Evolutionary conservation across 148 eudicot species (phyloP).

Genomic region (Fagopyrum homotropicum): DNA sequence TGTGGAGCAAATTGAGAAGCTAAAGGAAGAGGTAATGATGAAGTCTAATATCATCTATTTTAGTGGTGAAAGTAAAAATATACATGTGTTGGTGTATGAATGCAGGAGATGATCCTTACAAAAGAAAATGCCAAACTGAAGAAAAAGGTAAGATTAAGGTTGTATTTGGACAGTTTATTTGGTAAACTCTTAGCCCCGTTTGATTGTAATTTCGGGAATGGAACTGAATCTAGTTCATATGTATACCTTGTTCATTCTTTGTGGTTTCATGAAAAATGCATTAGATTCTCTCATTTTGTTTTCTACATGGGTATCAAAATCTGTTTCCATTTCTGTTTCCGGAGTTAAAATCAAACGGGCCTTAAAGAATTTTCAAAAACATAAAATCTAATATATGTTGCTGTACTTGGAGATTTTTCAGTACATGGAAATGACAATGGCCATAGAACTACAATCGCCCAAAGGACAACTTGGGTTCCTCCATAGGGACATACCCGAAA

Average conservation of each 20-base stretch:
- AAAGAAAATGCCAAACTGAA: conserved; percentile 8
- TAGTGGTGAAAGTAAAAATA: not conserved
- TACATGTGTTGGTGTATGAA: not conserved
- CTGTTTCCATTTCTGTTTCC: too few species aligned
- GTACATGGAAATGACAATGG: conserved; percentile 2
- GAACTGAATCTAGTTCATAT: too few species aligned
- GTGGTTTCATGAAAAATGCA: too few species aligned
- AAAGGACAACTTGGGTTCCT: not conserved
- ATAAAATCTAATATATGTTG: not conserved
- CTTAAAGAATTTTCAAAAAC: too few species aligned
- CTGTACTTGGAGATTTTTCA: not conserved
- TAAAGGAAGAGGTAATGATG: conserved; percentile 9
- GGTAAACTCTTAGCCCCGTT: too few species aligned
- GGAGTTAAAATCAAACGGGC: too few species aligned
- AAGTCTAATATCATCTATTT: not conserved
- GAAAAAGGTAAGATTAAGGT: not conserved
- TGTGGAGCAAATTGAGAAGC: conserved; percentile 7
- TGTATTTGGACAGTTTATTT: too few species aligned
- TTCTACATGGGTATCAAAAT: too few species aligned
- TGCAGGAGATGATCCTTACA: conserved; percentile 9
- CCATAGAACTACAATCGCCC: not conserved
- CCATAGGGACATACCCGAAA: not conserved
- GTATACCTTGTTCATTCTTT: too few species aligned
- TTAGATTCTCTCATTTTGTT: too few species aligned
- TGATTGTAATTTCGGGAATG: not conserved